phyloP scores from a whole-genome alignment of 202 grass and related monocot species.

The Zoysia matrella region DNA sequence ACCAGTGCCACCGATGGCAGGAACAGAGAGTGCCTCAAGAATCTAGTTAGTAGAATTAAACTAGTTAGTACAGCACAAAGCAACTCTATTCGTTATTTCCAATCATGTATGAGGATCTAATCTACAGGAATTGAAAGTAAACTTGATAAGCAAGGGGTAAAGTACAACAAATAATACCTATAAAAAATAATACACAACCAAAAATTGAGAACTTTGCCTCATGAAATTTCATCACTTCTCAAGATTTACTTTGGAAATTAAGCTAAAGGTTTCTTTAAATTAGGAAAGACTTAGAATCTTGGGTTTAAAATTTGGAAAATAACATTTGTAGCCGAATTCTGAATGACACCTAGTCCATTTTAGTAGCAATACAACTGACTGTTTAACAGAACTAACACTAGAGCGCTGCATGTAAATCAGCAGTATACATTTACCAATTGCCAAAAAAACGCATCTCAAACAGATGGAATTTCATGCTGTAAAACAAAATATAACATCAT shows the following conservation, averaged over 20 bases:
- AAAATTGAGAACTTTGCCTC: background rate
- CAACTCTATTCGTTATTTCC: background rate
- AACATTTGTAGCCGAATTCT: conserved; percentile 12
- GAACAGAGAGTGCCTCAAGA: conserved; percentile 68
- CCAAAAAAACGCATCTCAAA: background rate
- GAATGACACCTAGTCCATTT: background rate
- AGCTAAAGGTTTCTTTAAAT: conserved; percentile 28
- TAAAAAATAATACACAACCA: background rate
- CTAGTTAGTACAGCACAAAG: conserved; percentile 25
- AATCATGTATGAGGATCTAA: conserved; percentile 23
- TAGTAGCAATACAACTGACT: conserved; percentile 10
- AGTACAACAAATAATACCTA: background rate
- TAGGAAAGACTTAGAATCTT: background rate
- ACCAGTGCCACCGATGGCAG: conserved; percentile 51
- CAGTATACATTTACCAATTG: background rate
- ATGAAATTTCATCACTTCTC: conserved; percentile 16
- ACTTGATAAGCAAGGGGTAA: conserved; percentile 4
- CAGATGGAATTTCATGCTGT: background rate
- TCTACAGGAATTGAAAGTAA: conserved; percentile 19
- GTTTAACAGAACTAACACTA: background rate
- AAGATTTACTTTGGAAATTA: conserved; percentile 29
- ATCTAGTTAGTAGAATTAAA: conserved; percentile 53
- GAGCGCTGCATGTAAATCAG: conserved; percentile 9
- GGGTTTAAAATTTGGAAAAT: background rate
- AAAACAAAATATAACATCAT: conserved; percentile 31